A percentile compares a stretch with the other conserved stretches of the same genome.
These are phyloP conservation scores for Cordyceps cateniannulata DNA, from an alignment of 2,329 filamentous ascomycete species.

Conservation along the genomic window DNA sequence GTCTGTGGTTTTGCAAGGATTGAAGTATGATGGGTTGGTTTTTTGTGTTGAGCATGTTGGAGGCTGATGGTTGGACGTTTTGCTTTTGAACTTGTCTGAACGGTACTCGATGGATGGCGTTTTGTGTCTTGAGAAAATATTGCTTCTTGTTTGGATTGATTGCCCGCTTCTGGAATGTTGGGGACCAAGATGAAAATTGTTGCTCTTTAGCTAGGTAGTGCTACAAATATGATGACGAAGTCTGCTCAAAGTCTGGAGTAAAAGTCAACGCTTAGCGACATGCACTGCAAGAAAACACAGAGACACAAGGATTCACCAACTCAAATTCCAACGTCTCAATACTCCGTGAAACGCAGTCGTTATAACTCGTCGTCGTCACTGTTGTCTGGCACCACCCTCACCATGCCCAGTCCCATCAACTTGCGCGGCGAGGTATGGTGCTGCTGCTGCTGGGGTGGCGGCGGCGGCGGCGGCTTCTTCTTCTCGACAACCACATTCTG, in stretches of 20 bases:
- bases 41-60: not conserved
- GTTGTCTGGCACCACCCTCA: slow-evolving; percentile 38
- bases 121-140: not conserved
- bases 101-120: not conserved
- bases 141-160: not conserved
- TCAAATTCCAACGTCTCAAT: not conserved
- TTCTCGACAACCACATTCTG: slow-evolving; percentile 33
- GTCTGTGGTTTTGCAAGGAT: slow-evolving; percentile 52
- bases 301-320: not conserved
- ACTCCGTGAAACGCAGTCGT: not conserved
- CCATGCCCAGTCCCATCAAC: slow-evolving; percentile 34
- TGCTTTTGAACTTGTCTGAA: not conserved
- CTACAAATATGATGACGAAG: not conserved
- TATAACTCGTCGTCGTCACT: slow-evolving; percentile 29
- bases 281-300: not conserved
- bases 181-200: not conserved
- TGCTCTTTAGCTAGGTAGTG: not conserved
- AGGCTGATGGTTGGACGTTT: not conserved
- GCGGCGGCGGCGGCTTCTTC: too few species aligned
- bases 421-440: slow-evolving; percentile 18
- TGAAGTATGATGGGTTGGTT: slow-evolving; percentile 19
- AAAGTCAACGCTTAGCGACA: not conserved
- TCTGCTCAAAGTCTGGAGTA: not conserved
- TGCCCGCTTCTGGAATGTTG: not conserved
- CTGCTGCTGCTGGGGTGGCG: slow-evolving; percentile 28